Evolutionary conservation across 148 eudicot genomes (phyloP).

Genomic region (Nepenthes mirabilis): DNA sequence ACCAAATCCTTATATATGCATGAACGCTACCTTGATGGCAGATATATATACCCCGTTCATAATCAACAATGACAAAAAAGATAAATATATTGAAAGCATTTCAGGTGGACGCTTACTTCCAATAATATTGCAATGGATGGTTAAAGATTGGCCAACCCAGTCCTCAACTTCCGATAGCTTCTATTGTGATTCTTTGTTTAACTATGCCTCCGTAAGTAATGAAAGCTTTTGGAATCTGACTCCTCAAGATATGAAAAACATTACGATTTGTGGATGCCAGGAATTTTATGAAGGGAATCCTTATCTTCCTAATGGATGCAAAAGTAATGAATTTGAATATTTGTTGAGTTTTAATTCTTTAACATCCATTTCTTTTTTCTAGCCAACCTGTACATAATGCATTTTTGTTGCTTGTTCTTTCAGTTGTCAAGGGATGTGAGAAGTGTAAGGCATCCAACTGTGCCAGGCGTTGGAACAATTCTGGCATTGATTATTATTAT

Average conservation of each 20-base stretch:
- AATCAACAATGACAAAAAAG: neutral
- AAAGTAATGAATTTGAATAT: conserved; percentile 5
- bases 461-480: neutral
- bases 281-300: conserved; percentile 15
- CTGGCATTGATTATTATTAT: too few relatives aligned
- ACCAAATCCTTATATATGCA: too few relatives aligned
- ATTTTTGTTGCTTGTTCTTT: neutral
- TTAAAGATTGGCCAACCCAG: neutral
- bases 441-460: too few relatives aligned
- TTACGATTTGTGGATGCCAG: neutral
- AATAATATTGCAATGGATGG: neutral
- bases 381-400: too few relatives aligned
- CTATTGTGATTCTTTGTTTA: neutral
- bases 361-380: neutral
- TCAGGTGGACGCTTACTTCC: neutral
- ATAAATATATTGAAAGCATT: neutral
- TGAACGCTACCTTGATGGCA: neutral
- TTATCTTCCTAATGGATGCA: conserved; percentile 19
- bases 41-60: neutral
- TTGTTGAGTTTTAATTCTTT: neutral
- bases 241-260: too few relatives aligned
- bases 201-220: neutral
- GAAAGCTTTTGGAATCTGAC: neutral
- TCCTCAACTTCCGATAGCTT: too few relatives aligned
- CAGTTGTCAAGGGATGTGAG: too few relatives aligned